Conservation (phyloP, 441 rosid species). For the Croton laevigatus region DNA sequence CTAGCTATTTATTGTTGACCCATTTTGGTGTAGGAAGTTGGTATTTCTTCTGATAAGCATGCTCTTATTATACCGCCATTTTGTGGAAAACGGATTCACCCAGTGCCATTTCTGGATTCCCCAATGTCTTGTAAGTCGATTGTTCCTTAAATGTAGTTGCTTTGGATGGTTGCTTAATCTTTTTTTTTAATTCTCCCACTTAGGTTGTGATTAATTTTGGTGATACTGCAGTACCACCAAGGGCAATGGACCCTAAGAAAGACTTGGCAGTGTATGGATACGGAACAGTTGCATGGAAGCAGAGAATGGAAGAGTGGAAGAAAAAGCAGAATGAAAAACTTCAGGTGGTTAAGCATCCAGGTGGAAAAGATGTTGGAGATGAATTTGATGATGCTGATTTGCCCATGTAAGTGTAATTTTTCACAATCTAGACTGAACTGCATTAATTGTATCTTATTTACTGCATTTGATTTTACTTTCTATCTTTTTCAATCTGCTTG, state of each 20-base stretch:
- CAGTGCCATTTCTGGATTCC: slow-evolving; percentile 50
- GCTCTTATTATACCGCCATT: slow-evolving; percentile 64
- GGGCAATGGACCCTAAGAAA: slow-evolving; percentile 86
- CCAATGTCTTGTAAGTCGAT: slow-evolving; percentile 46
- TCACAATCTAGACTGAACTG: neutral
- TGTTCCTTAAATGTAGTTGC: slow-evolving; percentile 9
- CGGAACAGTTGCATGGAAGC: slow-evolving; percentile 98
- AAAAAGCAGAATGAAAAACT: slow-evolving; percentile 80
- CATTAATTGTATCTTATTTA: neutral
- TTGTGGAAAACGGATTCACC: slow-evolving; percentile 47
- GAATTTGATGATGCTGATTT: slow-evolving; percentile 66
- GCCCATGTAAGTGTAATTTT: slow-evolving; percentile 57
- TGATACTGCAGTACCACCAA: slow-evolving; percentile 61
- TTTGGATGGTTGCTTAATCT: neutral
- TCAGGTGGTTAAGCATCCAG: slow-evolving; percentile 71
- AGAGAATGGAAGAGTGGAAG: slow-evolving; percentile 91
- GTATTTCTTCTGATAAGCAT: slow-evolving; percentile 57
- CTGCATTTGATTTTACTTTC: neutral
- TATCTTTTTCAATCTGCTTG: neutral
- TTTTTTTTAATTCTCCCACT: slow-evolving; percentile 9
- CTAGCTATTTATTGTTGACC: slow-evolving; percentile 11
- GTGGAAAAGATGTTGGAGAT: slow-evolving; percentile 48
- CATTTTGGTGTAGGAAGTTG: slow-evolving; percentile 44
- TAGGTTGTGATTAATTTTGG: slow-evolving; percentile 13
- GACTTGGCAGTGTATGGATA: slow-evolving; percentile 90